A percentile compares a stretch with the other conserved stretches of the same genome.
Conservation (phyloP, 257 asterid genomes). For the Forsythia viridissima region DNA sequence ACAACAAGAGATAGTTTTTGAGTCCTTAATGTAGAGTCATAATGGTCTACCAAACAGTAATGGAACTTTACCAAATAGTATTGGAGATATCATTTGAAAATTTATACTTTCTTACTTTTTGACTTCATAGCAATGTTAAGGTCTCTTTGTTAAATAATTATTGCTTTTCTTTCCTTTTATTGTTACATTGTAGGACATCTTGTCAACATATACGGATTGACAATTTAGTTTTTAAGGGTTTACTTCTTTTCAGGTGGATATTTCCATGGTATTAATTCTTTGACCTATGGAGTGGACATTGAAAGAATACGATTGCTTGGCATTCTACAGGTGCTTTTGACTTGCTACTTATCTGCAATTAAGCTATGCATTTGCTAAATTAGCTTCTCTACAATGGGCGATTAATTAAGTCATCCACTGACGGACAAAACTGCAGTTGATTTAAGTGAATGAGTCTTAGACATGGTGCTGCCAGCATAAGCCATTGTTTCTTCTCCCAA, state of each 20-base stretch:
- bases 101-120: constrained; percentile 4
- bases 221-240: constrained; percentile 10
- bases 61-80: not conserved
- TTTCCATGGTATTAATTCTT: constrained; percentile 75
- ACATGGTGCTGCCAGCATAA: too few relatives aligned
- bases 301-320: constrained; percentile 72
- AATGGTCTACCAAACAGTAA: not conserved
- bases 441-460: too few relatives aligned
- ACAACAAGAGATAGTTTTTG: not conserved
- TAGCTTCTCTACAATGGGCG: not conserved
- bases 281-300: constrained; percentile 87
- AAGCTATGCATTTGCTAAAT: not conserved
- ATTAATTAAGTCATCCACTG: too few relatives aligned
- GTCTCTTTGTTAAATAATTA: not conserved
- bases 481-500: too few relatives aligned
- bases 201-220: constrained; percentile 19
- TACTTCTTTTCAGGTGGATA: constrained; percentile 70
- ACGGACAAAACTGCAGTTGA: too few relatives aligned
- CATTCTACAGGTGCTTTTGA: constrained; percentile 70
- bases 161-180: not conserved
- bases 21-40: not conserved
- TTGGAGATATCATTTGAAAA: not conserved
- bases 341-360: not conserved
- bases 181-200: constrained; percentile 6
- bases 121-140: constrained; percentile 8